Evolutionary conservation across 2,329 filamentous ascomycete species (phyloP).

Genomic region (Fusarium tricinctum): DNA sequence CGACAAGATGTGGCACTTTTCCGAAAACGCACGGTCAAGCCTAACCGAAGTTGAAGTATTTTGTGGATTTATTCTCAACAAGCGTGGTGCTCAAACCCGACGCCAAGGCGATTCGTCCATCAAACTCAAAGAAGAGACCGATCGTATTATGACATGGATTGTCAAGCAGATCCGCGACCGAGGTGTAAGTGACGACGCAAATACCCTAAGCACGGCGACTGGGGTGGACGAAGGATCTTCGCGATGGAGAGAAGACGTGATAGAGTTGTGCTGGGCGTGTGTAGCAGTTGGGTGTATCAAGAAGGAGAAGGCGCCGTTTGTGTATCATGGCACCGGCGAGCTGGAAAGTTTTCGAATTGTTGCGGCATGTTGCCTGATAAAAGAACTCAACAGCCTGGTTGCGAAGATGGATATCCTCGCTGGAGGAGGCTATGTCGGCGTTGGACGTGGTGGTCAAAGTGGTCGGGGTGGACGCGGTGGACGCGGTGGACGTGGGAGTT

Average conservation of each 20-base stretch:
- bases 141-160: slow-evolving; percentile 60
- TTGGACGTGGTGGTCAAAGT: slow-evolving; percentile 33
- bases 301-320: background rate
- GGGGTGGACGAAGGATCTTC: slow-evolving; percentile 8
- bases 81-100: slow-evolving; percentile 62
- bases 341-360: slow-evolving; percentile 57
- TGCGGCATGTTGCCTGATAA: slow-evolving; percentile 55
- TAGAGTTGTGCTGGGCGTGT: slow-evolving; percentile 56
- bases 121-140: slow-evolving; percentile 66
- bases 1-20: slow-evolving; percentile 58
- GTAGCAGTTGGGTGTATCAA: slow-evolving; percentile 49
- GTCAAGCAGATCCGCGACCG: slow-evolving; percentile 52
- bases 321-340: slow-evolving; percentile 35
- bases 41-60: slow-evolving; percentile 68
- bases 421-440: slow-evolving; percentile 48
- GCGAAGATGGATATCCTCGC: slow-evolving; percentile 24
- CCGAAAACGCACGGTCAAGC: slow-evolving; percentile 60
- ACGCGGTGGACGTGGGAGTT: background rate
- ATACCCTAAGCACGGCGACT: slow-evolving; percentile 28
- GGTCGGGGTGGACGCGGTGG: slow-evolving; percentile 16
- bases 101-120: slow-evolving; percentile 66
- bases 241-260: slow-evolving; percentile 45
- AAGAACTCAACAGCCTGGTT: slow-evolving; percentile 42
- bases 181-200: slow-evolving; percentile 24
- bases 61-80: slow-evolving; percentile 69